Evolutionary conservation across 148 eudicot genomes (phyloP), one percentile per base, ranked within the genome.

Genomic region (Amaranthus hypochondriacus): DNA sequence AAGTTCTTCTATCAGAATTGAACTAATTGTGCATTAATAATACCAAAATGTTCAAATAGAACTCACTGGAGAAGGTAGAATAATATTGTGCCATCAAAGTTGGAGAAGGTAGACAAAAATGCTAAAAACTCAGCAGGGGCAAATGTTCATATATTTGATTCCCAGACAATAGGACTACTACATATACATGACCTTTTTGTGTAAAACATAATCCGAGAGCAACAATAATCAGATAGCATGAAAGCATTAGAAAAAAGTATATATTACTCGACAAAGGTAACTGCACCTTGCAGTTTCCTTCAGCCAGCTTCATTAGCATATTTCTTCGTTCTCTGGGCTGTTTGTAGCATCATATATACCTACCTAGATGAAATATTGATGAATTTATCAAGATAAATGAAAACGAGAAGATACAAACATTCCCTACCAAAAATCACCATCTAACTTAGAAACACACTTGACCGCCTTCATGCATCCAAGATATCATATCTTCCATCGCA

Each of bases 401-500:
- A 7, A 75, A 71, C 42, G 55, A 76, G 50, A 47, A 70, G 67
- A 51, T 47, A 46, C 57, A 76, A 66, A 53, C 46, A 56, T 48
- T 54, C 47, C 15, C 63, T 48, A 6, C 15, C 15, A 72, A 56
- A 76, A 69, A 75, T 48, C 48, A 63, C 39, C 44, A 65, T 54
- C 28, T 10, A 73, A 78, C 55, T 21, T 54, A 18, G 64, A 78
- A 8, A 88, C 93, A 64, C 82, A 92, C 99, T 81, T 95, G 99
- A 68, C 99, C 99, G 75, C 99, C 99, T 84, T 95, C 99, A 77
- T 95, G 90, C 99, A 95, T 92, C 99, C 99, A 95, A 77, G 96
- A 84, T 82, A 95, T 95, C 99, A 95, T 95, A 79, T 95, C 97
- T 76, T 95, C 97, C 99, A 95, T 88, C 39, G 99, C 99, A 70